A percentile compares a stretch with the other conserved stretches of the same genome.
Conservation (phyloP, 83 land plant species). For the Picea abies region DNA sequence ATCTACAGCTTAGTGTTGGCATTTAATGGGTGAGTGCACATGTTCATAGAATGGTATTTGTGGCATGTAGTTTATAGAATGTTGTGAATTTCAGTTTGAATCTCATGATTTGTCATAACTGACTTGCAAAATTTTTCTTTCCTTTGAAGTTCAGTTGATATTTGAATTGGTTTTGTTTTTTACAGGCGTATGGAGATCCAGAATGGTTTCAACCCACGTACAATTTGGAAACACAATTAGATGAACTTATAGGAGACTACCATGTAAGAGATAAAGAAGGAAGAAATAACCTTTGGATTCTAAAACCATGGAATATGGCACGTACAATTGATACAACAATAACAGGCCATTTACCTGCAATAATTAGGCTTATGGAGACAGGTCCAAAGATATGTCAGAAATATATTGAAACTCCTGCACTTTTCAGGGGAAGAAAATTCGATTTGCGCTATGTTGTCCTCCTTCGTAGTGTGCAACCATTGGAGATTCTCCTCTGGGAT, state of each 20-base stretch:
- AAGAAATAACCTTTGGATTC: conserved; percentile 87
- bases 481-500: conserved; percentile 83
- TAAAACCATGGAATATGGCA: conserved; percentile 99
- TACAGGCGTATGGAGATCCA: conserved; percentile 84
- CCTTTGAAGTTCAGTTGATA: background rate
- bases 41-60: background rate
- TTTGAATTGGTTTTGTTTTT: background rate
- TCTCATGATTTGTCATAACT: background rate
- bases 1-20: background rate
- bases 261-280: conserved; percentile 60
- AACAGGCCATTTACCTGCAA: conserved; percentile 72
- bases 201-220: conserved; percentile 94
- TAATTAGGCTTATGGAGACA: conserved; percentile 90
- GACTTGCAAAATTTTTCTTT: background rate
- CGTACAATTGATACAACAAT: conserved; percentile 96
- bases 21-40: background rate
- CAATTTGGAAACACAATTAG: conserved; percentile 80
- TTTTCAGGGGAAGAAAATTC: conserved; percentile 85
- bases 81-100: background rate
- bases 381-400: conserved; percentile 99
- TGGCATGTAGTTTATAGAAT: background rate
- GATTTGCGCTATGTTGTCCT: conserved; percentile 94
- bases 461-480: conserved; percentile 83
- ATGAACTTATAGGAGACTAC: conserved; percentile 91
- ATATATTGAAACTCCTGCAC: conserved; percentile 91